Evolutionary conservation across 2,329 filamentous ascomycete genomes (phyloP), one percentile per base, ranked within the genome.

Genomic region (Magnaporthiopsis incrustans): DNA sequence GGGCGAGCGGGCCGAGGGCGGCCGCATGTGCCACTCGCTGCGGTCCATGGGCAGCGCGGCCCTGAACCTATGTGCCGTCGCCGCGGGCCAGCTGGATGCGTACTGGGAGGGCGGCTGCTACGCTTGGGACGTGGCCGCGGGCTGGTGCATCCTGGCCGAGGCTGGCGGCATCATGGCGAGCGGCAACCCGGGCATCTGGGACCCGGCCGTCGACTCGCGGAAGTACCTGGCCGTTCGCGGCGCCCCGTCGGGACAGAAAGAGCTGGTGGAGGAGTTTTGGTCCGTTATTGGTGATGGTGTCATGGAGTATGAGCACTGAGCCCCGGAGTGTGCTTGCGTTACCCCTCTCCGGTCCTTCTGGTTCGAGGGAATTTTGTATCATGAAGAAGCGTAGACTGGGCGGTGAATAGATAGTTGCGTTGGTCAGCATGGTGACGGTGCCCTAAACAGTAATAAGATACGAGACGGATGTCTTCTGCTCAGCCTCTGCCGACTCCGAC

Each of bases 71-170:
- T 91, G 89, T 65, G 83, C 81, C 56, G 87, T 91, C 4, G 90
- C 90, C 3, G 83, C 85, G 12, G 90, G 90, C 0, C 82, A 86
- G 73, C 69, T 91, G 32, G 90, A 94, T 73, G 70, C 85, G 27
- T 94, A 91, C 73, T 94, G 90, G 90, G 90, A 94, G 76, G 89
- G 88, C 53, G 90, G 91, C 0, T 92, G 89, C 74, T 94, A 89
- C 84, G 89, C 90, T 1, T 94, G 90, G 90, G 90, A 94, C 73
- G 90, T 94, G 2, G 91, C 89, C 71, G 91, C 91, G 6, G 90
- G 87, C 0, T 93, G 90, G 90, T 86, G 88, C 65, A 88, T 94
- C 66, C 77, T 94, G 32, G 77, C 78, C 35, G 90, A 94, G 78
- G 89, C 90, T 0, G 91, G 90, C 0, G 90, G 90, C 0, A 78